Evolutionary conservation across 2,329 filamentous ascomycete genomes (phyloP), one percentile per base, ranked within the genome.

Genomic region (Aspergillus clavatus): DNA sequence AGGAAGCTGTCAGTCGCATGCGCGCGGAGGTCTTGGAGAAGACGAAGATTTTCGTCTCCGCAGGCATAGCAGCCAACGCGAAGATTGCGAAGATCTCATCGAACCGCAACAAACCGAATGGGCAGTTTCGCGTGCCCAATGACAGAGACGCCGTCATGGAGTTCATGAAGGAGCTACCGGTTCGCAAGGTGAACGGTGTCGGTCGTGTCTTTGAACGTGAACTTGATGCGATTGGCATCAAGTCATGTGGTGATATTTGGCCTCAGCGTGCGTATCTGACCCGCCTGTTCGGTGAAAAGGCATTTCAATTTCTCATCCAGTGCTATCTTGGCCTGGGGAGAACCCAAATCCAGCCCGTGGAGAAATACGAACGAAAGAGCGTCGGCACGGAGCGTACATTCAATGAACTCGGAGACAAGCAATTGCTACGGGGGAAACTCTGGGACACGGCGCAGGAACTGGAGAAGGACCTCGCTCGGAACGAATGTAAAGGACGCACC

Each of bases 381-480:
- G 86, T 97, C 1, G 91, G 93, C 14, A 96, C 90, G 0, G 93
- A 98, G 67, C 86, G 85, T 50, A 97, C 91, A 0, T 98, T 98
- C 58, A 74, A 79, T 29, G 90, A 96, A 39, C 81, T 95, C 59
- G 80, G 79, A 2, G 82, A 84, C 42, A 80, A 83, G 11, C 66
- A 70, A 0, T 79, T 84, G 46, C 72, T 97, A 3, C 78, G 85
- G 16, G 82, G 84, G 12, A 94, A 95, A 63, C 77, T 98, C 5
- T 78, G 82, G n/a, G 78, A 77, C 62, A 90, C 84, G 1, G 89
- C 93, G 0, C 83, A 89, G 51, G 89, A 95, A 52, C 73, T 98
- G 3, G 89, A 95, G 62, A 86, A 86, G 54, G 91, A 97, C 58
- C 76, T 97, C 71, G 76, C 78, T 46, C 79, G 82, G 21, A 88